Evolutionary conservation across 345 rosid genomes (phyloP).

Genomic region (Adansonia digitata): DNA sequence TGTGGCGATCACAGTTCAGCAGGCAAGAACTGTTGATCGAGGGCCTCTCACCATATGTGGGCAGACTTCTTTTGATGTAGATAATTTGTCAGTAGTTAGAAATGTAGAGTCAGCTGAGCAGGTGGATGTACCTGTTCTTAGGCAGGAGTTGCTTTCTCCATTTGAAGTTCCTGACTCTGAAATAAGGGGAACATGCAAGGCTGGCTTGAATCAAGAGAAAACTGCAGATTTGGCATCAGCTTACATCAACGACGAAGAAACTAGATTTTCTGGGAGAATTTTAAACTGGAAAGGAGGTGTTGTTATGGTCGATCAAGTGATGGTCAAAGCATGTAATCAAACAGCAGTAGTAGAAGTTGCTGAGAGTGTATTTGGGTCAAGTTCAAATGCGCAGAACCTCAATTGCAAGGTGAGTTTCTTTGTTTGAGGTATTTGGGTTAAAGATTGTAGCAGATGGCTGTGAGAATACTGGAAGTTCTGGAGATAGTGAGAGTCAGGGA

Average conservation of each 20-base stretch:
- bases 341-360: conserved; percentile 29
- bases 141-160: conserved; percentile 20
- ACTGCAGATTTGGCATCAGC: conserved; percentile 28
- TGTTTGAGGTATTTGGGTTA: conserved; percentile 38
- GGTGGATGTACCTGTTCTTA: conserved; percentile 17
- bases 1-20: conserved; percentile 10
- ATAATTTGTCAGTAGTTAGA: conserved; percentile 25
- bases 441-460: conserved; percentile 31
- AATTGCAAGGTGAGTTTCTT: conserved; percentile 48
- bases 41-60: conserved; percentile 17
- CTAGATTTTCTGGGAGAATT: conserved; percentile 20
- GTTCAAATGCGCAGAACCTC: conserved; percentile 37
- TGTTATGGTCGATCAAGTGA: conserved; percentile 37
- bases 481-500: conserved; percentile 39
- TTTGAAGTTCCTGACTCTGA: conserved; percentile 32
- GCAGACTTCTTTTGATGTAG: conserved; percentile 25
- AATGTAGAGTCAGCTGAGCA: conserved; percentile 29
- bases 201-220: conserved; percentile 20
- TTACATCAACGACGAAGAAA: conserved; percentile 23
- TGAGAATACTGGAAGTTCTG: conserved; percentile 26
- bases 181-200: conserved; percentile 18
- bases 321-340: conserved; percentile 35
- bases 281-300: conserved; percentile 23
- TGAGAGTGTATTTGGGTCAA: conserved; percentile 30
- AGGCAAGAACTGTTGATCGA: conserved; percentile 18